Conservation (phyloP, 2,329 filamentous ascomycete genomes). For the Zymoseptoria pseudotritici region DNA sequence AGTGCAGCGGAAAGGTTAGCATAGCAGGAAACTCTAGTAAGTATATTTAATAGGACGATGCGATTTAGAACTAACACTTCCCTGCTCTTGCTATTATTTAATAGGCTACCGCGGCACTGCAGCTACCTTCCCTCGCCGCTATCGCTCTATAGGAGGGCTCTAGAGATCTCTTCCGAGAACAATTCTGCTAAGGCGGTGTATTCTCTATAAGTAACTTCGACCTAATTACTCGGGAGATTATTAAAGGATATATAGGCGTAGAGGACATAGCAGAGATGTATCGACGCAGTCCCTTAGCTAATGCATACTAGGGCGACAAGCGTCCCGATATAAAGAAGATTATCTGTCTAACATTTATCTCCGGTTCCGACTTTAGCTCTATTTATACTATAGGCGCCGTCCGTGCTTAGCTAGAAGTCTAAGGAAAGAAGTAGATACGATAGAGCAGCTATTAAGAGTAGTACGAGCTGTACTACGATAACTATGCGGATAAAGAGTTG, state of each 20-base stretch:
- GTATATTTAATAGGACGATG: background rate
- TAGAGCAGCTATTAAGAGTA: conserved; percentile 39
- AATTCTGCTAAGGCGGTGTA: conserved; percentile 38
- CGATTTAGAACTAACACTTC: background rate
- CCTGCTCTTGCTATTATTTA: conserved; percentile 36
- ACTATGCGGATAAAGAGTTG: conserved; percentile 33
- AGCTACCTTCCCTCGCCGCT: conserved; percentile 35
- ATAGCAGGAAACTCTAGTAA: conserved; percentile 37
- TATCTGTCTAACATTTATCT: conserved; percentile 19
- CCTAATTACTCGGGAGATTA: conserved; percentile 19
- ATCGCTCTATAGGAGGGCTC: conserved; percentile 44
- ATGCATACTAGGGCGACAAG: conserved; percentile 23
- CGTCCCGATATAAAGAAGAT: conserved; percentile 21
- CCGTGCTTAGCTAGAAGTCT: conserved; percentile 33
- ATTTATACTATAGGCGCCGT: conserved; percentile 21
- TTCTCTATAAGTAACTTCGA: conserved; percentile 35
- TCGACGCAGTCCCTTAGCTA: conserved; percentile 12
- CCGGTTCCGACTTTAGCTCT: conserved; percentile 16
- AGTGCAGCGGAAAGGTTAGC: conserved; percentile 40
- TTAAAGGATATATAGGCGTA: conserved; percentile 14
- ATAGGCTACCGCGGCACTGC: conserved; percentile 34
- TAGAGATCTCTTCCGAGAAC: conserved; percentile 41
- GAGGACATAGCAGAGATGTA: conserved; percentile 20
- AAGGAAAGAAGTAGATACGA: conserved; percentile 40
- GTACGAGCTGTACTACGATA: conserved; percentile 37